Conservation (phyloP, 2,329 filamentous ascomycete genomes). For the Mycogone perniciosa region DNA sequence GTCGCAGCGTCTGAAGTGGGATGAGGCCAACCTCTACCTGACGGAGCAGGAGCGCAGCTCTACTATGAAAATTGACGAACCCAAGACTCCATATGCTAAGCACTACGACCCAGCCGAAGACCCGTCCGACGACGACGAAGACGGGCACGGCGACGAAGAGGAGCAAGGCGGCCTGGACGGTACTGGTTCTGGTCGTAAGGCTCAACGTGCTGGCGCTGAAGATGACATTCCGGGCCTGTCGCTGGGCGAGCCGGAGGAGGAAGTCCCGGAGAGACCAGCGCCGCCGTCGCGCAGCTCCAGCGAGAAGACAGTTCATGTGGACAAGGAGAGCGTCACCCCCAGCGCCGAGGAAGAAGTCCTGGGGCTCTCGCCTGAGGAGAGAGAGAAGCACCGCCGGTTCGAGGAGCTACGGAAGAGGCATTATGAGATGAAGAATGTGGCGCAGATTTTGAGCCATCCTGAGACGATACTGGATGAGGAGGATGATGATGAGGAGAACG, state of each 20-base stretch:
- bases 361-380: constrained; percentile 62
- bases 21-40: constrained; percentile 95
- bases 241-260: constrained; percentile 85
- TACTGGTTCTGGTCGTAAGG: constrained; percentile 23
- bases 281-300: constrained; percentile 32
- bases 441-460: constrained; percentile 73
- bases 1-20: constrained; percentile 86
- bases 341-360: constrained; percentile 50
- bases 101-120: constrained; percentile 89
- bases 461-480: constrained; percentile 59
- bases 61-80: constrained; percentile 99
- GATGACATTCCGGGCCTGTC: constrained; percentile 90
- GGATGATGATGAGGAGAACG: constrained; percentile 53
- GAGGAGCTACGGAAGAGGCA: constrained; percentile 90
- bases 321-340: constrained; percentile 52
- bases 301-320: constrained; percentile 75
- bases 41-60: constrained; percentile 92
- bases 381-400: constrained; percentile 86
- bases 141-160: constrained; percentile 17
- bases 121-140: constrained; percentile 69
- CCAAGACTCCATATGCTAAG: constrained; percentile 92
- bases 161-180: constrained; percentile 24
- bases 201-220: constrained; percentile 37
- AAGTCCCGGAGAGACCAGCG: constrained; percentile 42
- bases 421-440: constrained; percentile 97